Conservation (phyloP, 2,329 filamentous ascomycete genomes). For the Epichloe gansuensis region DNA sequence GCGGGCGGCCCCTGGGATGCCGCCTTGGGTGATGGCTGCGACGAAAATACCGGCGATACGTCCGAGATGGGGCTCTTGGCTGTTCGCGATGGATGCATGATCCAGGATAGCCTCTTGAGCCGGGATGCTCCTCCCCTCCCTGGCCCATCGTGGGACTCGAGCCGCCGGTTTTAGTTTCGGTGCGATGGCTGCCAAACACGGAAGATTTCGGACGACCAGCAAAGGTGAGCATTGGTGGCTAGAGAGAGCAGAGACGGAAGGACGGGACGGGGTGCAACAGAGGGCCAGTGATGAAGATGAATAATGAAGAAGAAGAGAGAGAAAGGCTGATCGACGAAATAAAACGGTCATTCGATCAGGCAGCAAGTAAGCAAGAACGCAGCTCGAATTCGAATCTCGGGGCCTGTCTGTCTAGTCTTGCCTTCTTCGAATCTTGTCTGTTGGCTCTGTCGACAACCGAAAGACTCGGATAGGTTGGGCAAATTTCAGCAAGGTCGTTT, state of each 20-base stretch:
- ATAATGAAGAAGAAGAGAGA: not conserved
- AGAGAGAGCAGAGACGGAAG: not conserved
- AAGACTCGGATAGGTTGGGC: not conserved
- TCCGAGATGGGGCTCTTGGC: slow-evolving; percentile 28
- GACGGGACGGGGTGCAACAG: not conserved
- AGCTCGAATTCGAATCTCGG: not conserved
- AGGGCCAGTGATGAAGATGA: not conserved
- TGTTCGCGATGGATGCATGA: slow-evolving; percentile 11
- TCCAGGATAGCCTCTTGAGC: slow-evolving; percentile 5
- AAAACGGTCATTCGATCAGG: not conserved
- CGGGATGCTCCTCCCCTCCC: slow-evolving; percentile 4
- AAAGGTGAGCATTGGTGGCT: slow-evolving; percentile 7
- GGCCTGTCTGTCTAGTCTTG: not conserved
- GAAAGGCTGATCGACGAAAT: not conserved
- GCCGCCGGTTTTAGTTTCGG: not conserved
- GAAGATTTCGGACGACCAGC: slow-evolving; percentile 5
- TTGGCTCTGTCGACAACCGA: not conserved
- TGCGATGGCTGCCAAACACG: slow-evolving; percentile 6
- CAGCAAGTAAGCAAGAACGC: not conserved
- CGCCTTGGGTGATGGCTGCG: slow-evolving; percentile 2
- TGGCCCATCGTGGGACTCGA: slow-evolving; percentile 2
- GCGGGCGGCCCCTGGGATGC: not conserved
- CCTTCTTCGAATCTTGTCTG: not conserved
- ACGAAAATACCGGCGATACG: slow-evolving; percentile 25
- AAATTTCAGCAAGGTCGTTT: not conserved